Conservation (phyloP, 345 rosid species). For the Theobroma cacao region DNA sequence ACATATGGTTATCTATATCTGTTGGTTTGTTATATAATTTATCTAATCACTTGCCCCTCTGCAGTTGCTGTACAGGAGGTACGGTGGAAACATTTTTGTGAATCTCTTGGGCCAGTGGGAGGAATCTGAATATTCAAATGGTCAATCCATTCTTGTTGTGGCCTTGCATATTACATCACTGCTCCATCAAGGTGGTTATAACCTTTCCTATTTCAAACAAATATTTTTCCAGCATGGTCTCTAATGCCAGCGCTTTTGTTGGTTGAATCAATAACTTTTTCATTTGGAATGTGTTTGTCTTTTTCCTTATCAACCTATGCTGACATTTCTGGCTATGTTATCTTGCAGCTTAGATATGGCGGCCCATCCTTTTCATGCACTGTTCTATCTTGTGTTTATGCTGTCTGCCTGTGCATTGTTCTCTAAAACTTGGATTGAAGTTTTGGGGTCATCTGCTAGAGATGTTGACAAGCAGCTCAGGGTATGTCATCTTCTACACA, state of each 20-base stretch:
- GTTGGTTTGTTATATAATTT: background rate
- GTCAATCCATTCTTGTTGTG: constrained; percentile 67
- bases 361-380: constrained; percentile 71
- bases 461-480: constrained; percentile 84
- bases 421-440: constrained; percentile 84
- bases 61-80: constrained; percentile 65
- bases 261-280: background rate
- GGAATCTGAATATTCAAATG: constrained; percentile 53
- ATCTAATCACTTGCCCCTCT: constrained; percentile 7
- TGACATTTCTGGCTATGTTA: background rate
- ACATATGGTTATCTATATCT: background rate
- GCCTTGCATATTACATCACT: constrained; percentile 64
- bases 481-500: constrained; percentile 30
- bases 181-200: constrained; percentile 55
- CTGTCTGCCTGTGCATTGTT: constrained; percentile 72
- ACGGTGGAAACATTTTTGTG: constrained; percentile 65
- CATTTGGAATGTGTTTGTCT: background rate
- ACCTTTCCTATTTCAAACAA: background rate
- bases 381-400: constrained; percentile 74
- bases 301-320: background rate
- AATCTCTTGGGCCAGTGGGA: constrained; percentile 40
- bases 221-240: background rate
- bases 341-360: constrained; percentile 60
- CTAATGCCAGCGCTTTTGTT: background rate
- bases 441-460: constrained; percentile 73